Evolutionary conservation across 2,329 filamentous ascomycete genomes (phyloP), one percentile per base, ranked within the genome.

Genomic region (Fusarium domesticum): DNA sequence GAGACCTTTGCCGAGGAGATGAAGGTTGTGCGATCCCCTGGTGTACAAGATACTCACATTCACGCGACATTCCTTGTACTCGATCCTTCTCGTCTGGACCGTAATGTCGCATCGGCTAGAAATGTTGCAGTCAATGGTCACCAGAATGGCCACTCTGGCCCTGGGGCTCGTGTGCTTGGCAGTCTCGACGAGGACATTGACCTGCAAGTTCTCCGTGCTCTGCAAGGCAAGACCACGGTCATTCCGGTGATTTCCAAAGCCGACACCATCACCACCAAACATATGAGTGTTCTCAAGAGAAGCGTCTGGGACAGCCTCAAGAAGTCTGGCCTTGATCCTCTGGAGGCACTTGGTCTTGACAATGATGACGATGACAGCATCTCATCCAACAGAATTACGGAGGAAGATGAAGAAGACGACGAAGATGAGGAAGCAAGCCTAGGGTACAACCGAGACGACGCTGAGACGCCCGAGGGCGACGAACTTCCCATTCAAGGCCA

Each of bases 1-100:
- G 93, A 98, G 62, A 97, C 93, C 0, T 95, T 98, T 65, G 83
- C 83, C 37, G 93, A 98, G 70, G 93, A 98, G 73, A 95, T 95
- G 79, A 97, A 96, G 74, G 91, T 98, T 36, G 78, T 96, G 50
- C 87, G 93, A 60, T 90, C 91, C 41, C 92, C 93, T 18, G 92
- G 91, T 43, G 87, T 89, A 53, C 88, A 90, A 65, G 93, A 98
- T 72, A 96, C 92, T 39, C 93, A 98, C 67, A 96, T 98, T 54
- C 93, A 98, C 65, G 95, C 89, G 56, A 90, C 90, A 42, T 96
- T 98, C 70, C 77, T 97, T 43, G 74, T 98, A 43, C 81, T 98
- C 42, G 93, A 98, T 64, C 93, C 93, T 2, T 75, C 83, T 40
- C 85, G 88, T 35, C 81, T 98, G 18, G 91, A 96, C 62, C 78